A percentile compares a stretch with the other conserved stretches of the same genome.
Evolutionary conservation across 2,329 filamentous ascomycete genomes (phyloP).

Genomic region (Fusarium veterinarium): DNA sequence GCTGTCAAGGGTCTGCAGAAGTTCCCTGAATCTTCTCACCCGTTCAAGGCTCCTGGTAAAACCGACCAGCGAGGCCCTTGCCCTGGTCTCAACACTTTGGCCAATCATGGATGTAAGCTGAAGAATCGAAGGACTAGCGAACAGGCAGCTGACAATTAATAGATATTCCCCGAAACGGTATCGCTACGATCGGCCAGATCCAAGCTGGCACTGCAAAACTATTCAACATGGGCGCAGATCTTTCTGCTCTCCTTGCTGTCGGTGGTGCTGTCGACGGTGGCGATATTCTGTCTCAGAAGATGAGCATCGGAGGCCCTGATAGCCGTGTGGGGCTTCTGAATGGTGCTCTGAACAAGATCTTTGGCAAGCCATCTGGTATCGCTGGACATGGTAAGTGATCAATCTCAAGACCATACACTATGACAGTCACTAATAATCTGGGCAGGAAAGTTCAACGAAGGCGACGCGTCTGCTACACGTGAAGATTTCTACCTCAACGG

Average conservation of each 20-base stretch:
- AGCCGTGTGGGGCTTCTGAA: conserved; percentile 11
- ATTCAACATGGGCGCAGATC: conserved; percentile 27
- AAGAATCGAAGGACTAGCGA: accelerated
- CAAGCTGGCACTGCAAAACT: conserved; percentile 23
- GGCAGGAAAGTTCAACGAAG: conserved; percentile 27
- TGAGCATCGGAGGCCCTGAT: conserved; percentile 27
- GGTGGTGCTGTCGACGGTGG: conserved; percentile 22
- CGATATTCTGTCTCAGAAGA: conserved; percentile 26
- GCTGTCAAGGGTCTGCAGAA: conserved; percentile 25
- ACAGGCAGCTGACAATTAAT: background rate
- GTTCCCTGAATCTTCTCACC: conserved; percentile 17
- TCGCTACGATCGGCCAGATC: conserved; percentile 24
- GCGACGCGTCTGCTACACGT: conserved; percentile 28
- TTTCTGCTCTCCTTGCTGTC: conserved; percentile 12
- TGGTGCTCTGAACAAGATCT: conserved; percentile 23
- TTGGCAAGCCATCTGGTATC: conserved; percentile 27
- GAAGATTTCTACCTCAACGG: conserved; percentile 27
- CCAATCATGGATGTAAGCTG: conserved; percentile 23
- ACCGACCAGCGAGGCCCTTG: conserved; percentile 30
- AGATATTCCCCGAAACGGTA: conserved; percentile 26
- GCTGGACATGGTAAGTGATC: conserved; percentile 10
- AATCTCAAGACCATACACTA: accelerated
- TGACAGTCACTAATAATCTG: background rate
- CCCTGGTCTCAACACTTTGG: conserved; percentile 21
- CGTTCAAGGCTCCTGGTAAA: conserved; percentile 4